Base-by-base conservation (phyloP, 2,329 filamentous ascomycete genomes). In the Fusarium keratoplasticum region DNA sequence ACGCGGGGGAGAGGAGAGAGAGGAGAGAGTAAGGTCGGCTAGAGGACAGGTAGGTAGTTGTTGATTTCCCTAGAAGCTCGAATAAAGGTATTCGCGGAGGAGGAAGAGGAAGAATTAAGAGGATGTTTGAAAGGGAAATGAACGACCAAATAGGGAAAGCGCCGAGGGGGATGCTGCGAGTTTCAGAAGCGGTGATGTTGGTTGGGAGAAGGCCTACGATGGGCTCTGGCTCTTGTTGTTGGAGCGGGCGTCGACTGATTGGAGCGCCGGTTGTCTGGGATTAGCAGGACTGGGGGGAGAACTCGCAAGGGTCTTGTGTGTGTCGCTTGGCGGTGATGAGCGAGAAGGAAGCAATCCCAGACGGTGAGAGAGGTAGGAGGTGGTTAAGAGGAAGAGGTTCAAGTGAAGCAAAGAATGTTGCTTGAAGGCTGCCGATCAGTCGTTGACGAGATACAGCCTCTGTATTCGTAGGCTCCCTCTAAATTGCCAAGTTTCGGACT, bases 211-310 rank as follows among this genome's bases (percentile, higher is more conserved):
- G 38, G 22, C 44, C 61, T 71, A 67, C 59, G 69, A 70, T 62
- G 61, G 71, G 66, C 63, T 61, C 63, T 68, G 42, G 42, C 22
- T 47, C 42, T 47, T 47, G 64, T 60, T 76, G 64, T 55, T 71
- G 64, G 62, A 71, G 70, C 64, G 57, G 66, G 68, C 64, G 69
- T 70, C 61, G 54, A 76, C 67, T 76, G 72, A 76, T 78, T 77
- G 74, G 69, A 69, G 76, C 70, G 72, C 74, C 70, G 27, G 76
- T 66, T 58, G 76, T 77, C 68, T 71, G 69, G 72, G 74, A 78
- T 73, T 69, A 64, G 66, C 52, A 64, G 55, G 47, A 58, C 18
- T 55, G 60, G 52, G 31, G 52, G 31, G 50, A 14, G 10, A 20
- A 42, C 2, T 20, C 10, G 57, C 72, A 69, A 74, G 74, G 76